Evolutionary conservation across 768 basidiomycete species (phyloP).

Genomic region (Lactarius akahatsu): DNA sequence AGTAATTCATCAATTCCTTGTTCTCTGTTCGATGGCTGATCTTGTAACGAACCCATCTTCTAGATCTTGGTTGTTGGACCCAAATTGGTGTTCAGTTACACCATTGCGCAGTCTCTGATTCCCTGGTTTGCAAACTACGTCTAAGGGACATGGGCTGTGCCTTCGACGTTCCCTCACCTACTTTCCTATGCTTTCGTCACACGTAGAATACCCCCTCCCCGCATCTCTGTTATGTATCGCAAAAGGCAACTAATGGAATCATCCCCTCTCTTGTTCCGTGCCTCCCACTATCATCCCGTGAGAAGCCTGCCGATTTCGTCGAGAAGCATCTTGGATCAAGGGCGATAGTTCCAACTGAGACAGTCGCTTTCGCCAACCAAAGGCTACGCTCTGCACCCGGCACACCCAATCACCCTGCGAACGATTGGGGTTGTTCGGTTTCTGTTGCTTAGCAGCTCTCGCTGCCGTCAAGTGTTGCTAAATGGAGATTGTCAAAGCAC

Average conservation of each 20-base stretch:
- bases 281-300: not conserved
- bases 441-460: not conserved
- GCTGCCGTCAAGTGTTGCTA: not conserved
- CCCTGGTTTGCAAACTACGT: slow-evolving; percentile 66
- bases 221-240: slow-evolving; percentile 11
- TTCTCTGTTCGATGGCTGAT: not conserved
- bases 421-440: not conserved
- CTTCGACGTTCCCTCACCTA: not conserved
- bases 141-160: not conserved
- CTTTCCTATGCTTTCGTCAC: not conserved
- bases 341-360: not conserved
- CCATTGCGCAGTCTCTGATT: slow-evolving; percentile 93
- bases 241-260: not conserved
- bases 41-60: not conserved
- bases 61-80: slow-evolving; percentile 95
- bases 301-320: not conserved
- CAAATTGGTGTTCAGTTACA: slow-evolving; percentile 98
- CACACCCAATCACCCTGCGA: not conserved
- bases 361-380: not conserved
- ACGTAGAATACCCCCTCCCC: not conserved
- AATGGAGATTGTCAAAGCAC: not conserved
- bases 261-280: not conserved
- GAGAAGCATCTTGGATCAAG: not conserved
- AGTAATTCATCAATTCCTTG: slow-evolving; percentile 41
- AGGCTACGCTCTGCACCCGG: not conserved